Base-by-base conservation (phyloP, 306 rosid genomes). In the Nissolia schottii region DNA sequence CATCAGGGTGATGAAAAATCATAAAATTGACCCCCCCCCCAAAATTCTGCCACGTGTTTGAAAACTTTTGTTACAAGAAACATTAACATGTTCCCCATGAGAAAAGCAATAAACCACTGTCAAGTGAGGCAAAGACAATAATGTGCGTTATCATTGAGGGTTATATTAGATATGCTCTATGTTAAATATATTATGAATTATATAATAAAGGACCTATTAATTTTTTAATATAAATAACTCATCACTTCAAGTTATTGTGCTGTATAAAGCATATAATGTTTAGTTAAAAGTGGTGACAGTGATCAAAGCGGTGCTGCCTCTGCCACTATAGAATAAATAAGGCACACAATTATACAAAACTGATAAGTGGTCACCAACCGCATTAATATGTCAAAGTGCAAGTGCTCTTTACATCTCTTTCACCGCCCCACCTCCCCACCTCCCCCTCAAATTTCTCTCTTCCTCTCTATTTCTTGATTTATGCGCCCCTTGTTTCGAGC, bases 311-410 rank as follows among this genome's bases (percentile, higher is more conserved):
- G 60, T 38, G 71, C 46, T 61, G 64, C 51, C 9, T 5, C 20
- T 48, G 64, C 56, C 48, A 25, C 15, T 43, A 46, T 53, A 81
- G 56, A 45, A 45, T 51, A 63, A 78, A 75, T 51, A 72, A 56
- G 73, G 79, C 85, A 71, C 85, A 8, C 80, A 71, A 23, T n/a
- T n/a, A n/a, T 4, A 29, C 81, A 64, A 78, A 76, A 71, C 51
- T 12, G 13, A 23, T 61, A 13, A 48, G 40, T 11, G 56, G 46
- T 37, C 66, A 67, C 14, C 37, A 41, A 8, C 19, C 9, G 2
- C 40, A 66, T 78, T 22, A 6, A 68, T 6, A 19, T 65, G 63
- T n/a, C 34, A 25, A 62, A 28, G 24, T 67, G 67, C 55, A 70
- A 19, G 48, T 27, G 35, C 63, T 48, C 27, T 51, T n/a, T 4